These are phyloP conservation scores for Chaetomium cochliodes DNA, from an alignment of 495 filamentous ascomycete genomes.

Conservation along the genomic window DNA sequence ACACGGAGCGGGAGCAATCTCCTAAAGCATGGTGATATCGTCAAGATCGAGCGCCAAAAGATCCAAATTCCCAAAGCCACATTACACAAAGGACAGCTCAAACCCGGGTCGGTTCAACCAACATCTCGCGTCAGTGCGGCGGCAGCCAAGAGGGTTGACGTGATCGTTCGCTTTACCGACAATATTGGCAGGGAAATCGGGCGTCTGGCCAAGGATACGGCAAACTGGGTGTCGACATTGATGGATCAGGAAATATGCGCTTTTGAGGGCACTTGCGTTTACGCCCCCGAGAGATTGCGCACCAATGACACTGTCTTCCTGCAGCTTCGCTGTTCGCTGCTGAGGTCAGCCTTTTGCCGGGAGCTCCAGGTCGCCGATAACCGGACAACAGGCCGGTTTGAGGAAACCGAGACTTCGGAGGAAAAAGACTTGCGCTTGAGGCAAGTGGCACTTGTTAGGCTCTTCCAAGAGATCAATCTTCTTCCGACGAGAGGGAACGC, in stretches of 20 bases:
- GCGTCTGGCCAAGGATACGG: constrained; percentile 81
- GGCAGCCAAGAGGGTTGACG: constrained; percentile 64
- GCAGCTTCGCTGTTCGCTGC: constrained; percentile 76
- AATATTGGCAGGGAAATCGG: constrained; percentile 77
- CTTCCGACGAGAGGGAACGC: constrained; percentile 69
- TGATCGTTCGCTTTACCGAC: constrained; percentile 93
- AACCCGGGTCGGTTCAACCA: constrained; percentile 31
- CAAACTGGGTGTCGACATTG: constrained; percentile 90
- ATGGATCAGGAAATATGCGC: constrained; percentile 88
- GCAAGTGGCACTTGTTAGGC: constrained; percentile 80
- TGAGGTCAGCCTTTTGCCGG: constrained; percentile 63
- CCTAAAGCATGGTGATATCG: constrained; percentile 70
- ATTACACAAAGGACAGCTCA: constrained; percentile 50
- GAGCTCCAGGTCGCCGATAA: constrained; percentile 65
- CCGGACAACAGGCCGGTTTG: constrained; percentile 57
- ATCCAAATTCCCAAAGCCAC: constrained; percentile 59
- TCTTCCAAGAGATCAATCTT: constrained; percentile 87
- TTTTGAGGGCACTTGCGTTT: constrained; percentile 89
- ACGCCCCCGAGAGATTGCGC: constrained; percentile 75
- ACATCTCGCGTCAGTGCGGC: constrained; percentile 41
- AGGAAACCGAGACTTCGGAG: constrained; percentile 80
- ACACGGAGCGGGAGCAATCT: constrained; percentile 78
- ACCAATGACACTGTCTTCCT: constrained; percentile 92
- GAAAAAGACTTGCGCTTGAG: constrained; percentile 81
- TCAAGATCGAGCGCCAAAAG: constrained; percentile 84